Percentiles rank a stretch among this genome's conserved stretches.
These are phyloP conservation scores for Coemansia javaensis DNA, from an alignment of 192 early-diverging fungal genomes.

Conservation along the genomic window DNA sequence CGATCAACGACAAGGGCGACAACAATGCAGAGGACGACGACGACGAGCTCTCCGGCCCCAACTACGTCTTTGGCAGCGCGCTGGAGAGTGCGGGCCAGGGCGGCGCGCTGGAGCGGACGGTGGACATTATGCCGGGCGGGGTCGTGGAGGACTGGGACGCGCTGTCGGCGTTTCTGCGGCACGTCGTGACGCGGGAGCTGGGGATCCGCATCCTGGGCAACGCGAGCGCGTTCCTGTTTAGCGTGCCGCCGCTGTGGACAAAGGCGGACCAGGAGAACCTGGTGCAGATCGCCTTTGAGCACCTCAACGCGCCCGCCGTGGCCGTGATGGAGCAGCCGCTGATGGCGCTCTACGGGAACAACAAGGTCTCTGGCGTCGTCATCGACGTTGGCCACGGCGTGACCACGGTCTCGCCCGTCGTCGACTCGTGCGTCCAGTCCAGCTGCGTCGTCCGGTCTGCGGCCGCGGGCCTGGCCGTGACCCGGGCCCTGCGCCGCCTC, in stretches of 20 bases:
- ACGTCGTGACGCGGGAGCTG: conserved; percentile 74
- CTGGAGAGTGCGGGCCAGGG: conserved; percentile 29
- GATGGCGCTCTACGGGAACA: conserved; percentile 74
- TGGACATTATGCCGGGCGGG: conserved; percentile 57
- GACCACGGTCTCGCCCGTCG: conserved; percentile 73
- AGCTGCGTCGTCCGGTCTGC: conserved; percentile 58
- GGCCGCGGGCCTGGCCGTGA: conserved; percentile 68
- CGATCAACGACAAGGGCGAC: neutral
- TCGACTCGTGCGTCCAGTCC: conserved; percentile 68
- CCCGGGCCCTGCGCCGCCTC: conserved; percentile 57
- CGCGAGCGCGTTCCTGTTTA: conserved; percentile 69
- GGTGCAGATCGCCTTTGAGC: conserved; percentile 89
- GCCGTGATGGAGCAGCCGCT: conserved; percentile 81
- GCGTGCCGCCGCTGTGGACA: conserved; percentile 78
- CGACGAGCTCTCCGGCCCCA: conserved; percentile 14
- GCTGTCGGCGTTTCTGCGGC: conserved; percentile 68
- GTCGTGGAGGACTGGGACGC: conserved; percentile 68
- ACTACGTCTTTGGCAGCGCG: conserved; percentile 38
- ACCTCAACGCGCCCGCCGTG: conserved; percentile 79
- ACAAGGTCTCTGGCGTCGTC: conserved; percentile 71
- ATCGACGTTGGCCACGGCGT: conserved; percentile 87
- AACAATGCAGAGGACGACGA: conserved; percentile 1
- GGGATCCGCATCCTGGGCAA: conserved; percentile 70
- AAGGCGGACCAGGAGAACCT: conserved; percentile 73
- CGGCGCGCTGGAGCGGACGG: conserved; percentile 23